Evolutionary conservation across 1,139 yeast species (phyloP).

Genomic region (Taphrina pruni): DNA sequence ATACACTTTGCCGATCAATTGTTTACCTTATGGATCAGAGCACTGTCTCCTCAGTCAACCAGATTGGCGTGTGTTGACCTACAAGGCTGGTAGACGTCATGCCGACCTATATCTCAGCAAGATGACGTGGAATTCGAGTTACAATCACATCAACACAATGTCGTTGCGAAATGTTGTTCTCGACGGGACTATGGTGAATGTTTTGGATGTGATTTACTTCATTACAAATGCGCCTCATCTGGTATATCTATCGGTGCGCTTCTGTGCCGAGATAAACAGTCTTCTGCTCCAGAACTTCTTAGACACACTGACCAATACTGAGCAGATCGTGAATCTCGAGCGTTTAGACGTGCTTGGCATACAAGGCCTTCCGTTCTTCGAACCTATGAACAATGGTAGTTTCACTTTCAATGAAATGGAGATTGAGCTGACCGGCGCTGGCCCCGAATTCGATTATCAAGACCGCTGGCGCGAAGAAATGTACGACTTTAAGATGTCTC

Average conservation of each 20-base stretch:
- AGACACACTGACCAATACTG: background rate
- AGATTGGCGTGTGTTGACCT: slow-evolving; percentile 10
- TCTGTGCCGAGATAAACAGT: slow-evolving; percentile 11
- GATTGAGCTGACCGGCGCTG: slow-evolving; percentile 34
- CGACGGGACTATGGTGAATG: slow-evolving; percentile 19
- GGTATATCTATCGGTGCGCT: slow-evolving; percentile 18
- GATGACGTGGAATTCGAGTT: slow-evolving; percentile 13
- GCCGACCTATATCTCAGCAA: slow-evolving; percentile 9
- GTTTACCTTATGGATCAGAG: slow-evolving; percentile 19
- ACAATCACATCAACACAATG: slow-evolving; percentile 7
- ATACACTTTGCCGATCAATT: background rate
- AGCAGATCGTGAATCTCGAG: slow-evolving; percentile 3
- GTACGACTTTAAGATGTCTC: slow-evolving; percentile 26
- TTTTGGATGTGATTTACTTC: slow-evolving; percentile 4
- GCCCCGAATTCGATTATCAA: slow-evolving; percentile 31
- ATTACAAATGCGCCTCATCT: slow-evolving; percentile 15
- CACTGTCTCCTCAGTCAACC: background rate
- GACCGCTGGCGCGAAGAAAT: slow-evolving; percentile 34
- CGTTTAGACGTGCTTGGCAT: slow-evolving; percentile 33
- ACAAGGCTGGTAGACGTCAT: background rate
- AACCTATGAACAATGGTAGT: slow-evolving; percentile 33
- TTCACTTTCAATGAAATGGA: slow-evolving; percentile 20
- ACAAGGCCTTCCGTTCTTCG: slow-evolving; percentile 33
- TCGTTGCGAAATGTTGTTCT: slow-evolving; percentile 2
- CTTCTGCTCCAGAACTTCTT: slow-evolving; percentile 18